phyloP scores from a whole-genome alignment of 495 filamentous ascomycete species.

The Staphylotrichum tortipilum region DNA sequence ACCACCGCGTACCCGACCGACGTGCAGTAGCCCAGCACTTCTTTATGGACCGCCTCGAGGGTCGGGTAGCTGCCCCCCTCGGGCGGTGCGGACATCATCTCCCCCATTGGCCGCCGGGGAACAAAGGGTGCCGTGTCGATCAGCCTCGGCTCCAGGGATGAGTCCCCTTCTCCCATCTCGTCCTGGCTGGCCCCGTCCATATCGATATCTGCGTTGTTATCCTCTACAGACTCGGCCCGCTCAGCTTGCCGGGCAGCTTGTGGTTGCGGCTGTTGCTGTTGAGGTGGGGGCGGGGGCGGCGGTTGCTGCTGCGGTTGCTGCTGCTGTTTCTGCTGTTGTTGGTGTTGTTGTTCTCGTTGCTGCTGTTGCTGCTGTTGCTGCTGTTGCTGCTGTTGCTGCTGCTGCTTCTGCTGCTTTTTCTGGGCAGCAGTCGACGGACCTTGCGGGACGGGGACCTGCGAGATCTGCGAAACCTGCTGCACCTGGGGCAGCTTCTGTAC shows the following conservation, averaged over 20 bases:
- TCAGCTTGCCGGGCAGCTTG: conserved; percentile 31
- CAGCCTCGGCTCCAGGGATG: conserved; percentile 35
- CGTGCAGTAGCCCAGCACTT: conserved; percentile 44
- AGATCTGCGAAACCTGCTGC: conserved; percentile 24
- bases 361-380: too few relatives aligned
- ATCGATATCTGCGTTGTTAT: conserved; percentile 33
- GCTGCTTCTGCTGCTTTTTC: too few relatives aligned
- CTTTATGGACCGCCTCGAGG: conserved; percentile 46
- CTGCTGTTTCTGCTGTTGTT: too few relatives aligned
- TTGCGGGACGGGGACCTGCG: too few relatives aligned
- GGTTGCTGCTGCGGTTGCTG: conserved; percentile 30
- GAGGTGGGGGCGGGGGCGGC: conserved; percentile 31
- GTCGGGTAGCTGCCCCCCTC: conserved; percentile 47
- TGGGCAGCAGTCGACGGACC: too few relatives aligned
- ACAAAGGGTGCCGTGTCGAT: conserved; percentile 37
- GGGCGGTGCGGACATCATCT: conserved; percentile 46
- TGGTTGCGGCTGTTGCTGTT: conserved; percentile 28
- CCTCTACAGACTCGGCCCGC: conserved; percentile 24
- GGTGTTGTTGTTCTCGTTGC: too few relatives aligned
- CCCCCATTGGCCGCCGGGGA: conserved; percentile 37
- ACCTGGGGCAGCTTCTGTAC: conserved; percentile 26
- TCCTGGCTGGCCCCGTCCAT: conserved; percentile 35
- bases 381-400: too few relatives aligned
- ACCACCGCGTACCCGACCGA: conserved; percentile 51
- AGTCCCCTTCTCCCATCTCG: conserved; percentile 31